Evolutionary conservation across 305 asterid genomes (phyloP).

Genomic region (Rubia tinctorum): DNA sequence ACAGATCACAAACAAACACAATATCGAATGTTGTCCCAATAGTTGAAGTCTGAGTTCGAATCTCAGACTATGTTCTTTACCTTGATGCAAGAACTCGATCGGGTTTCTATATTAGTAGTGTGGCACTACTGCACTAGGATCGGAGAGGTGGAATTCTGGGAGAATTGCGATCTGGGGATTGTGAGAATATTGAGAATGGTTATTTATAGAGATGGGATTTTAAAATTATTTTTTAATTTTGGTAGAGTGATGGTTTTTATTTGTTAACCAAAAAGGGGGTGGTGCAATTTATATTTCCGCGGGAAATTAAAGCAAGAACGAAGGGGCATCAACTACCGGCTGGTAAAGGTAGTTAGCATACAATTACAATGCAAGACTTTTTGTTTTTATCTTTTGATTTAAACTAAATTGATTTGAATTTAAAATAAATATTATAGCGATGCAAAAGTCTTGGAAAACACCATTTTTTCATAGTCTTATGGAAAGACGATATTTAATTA

Average conservation of each 20-base stretch:
- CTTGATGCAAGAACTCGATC: slow-evolving; percentile 5
- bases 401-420: no score
- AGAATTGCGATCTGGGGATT: not conserved
- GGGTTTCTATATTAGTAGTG: not conserved
- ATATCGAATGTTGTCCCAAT: not conserved
- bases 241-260: not conserved
- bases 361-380: not conserved
- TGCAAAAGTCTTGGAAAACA: no score
- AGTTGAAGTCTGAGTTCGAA: not conserved
- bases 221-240: not conserved
- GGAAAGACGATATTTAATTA: no score
- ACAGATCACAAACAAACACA: not conserved
- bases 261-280: not conserved
- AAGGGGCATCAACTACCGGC: slow-evolving; percentile 2
- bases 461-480: no score
- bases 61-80: slow-evolving; percentile 8
- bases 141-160: not conserved
- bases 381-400: no score
- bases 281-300: slow-evolving; percentile 10
- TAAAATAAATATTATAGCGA: no score
- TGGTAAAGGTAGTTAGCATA: not conserved
- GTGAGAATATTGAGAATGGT: not conserved
- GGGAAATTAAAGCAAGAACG: slow-evolving; percentile 11
- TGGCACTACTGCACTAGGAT: no score
- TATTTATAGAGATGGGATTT: slow-evolving; percentile 12